Percentiles rank a stretch among this genome's conserved stretches.
Evolutionary conservation across 2,329 filamentous ascomycete species (phyloP).

Genomic region (Cryphonectria radicalis): DNA sequence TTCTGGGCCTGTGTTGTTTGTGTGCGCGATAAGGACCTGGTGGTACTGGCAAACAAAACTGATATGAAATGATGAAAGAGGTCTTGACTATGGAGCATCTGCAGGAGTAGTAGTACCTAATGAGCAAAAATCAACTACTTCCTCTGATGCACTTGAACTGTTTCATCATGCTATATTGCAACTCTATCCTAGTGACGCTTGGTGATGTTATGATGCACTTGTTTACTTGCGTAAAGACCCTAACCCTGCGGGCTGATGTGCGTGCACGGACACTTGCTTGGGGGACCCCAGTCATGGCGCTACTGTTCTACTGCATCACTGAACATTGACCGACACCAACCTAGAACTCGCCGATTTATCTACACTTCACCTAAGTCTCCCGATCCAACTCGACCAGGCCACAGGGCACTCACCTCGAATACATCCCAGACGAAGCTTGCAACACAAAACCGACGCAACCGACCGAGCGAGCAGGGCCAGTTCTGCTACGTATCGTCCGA

Average conservation of each 20-base stretch:
- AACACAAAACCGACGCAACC: background rate
- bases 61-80: conserved; percentile 1
- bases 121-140: background rate
- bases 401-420: background rate
- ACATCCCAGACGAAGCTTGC: background rate
- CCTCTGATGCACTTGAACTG: background rate
- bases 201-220: background rate
- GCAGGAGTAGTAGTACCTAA: conserved; percentile 4
- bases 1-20: background rate
- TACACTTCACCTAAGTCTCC: background rate
- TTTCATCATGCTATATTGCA: background rate
- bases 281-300: background rate
- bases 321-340: background rate
- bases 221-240: background rate
- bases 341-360: background rate
- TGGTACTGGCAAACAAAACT: background rate
- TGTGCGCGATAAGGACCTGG: background rate
- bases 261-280: background rate
- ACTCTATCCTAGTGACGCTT: background rate
- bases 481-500: background rate
- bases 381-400: background rate
- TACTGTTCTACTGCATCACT: background rate
- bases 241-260: background rate
- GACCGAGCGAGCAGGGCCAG: background rate
- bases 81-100: conserved; percentile 4